These are phyloP conservation scores for Penicillium sp. DNA, from an alignment of 2,329 filamentous ascomycete genomes.

Conservation along the genomic window DNA sequence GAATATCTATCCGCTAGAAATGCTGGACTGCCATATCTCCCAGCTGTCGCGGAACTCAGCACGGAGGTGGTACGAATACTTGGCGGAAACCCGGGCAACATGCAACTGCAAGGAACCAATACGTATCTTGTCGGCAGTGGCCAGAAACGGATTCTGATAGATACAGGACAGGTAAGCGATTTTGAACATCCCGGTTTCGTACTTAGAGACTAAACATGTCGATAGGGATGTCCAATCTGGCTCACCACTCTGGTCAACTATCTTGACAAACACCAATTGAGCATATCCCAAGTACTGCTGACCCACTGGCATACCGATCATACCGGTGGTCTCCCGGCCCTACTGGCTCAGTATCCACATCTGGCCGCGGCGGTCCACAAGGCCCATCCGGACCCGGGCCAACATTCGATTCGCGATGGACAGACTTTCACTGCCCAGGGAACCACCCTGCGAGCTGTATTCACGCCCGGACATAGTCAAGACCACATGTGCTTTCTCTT, in stretches of 20 bases:
- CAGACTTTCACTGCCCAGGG: slow-evolving; percentile 1
- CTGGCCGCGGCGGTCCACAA: slow-evolving; percentile 1
- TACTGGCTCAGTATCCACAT: slow-evolving; percentile 4
- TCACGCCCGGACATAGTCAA: slow-evolving; percentile 6
- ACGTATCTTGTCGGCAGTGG: slow-evolving; percentile 41
- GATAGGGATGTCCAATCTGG: slow-evolving; percentile 7
- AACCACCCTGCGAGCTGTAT: slow-evolving; percentile 1
- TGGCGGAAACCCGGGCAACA: slow-evolving; percentile 45
- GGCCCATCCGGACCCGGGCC: neutral
- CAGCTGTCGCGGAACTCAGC: slow-evolving; percentile 40
- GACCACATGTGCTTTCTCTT: slow-evolving; percentile 10
- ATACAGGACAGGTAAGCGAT: slow-evolving; percentile 26
- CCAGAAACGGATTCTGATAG: slow-evolving; percentile 30
- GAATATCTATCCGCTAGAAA: slow-evolving; percentile 6
- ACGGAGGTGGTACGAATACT: slow-evolving; percentile 42
- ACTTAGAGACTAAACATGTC: neutral
- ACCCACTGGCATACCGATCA: slow-evolving; percentile 10
- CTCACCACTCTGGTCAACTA: slow-evolving; percentile 4
- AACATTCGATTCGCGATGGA: slow-evolving; percentile 1
- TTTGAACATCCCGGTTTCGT: neutral
- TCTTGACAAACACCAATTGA: slow-evolving; percentile 4
- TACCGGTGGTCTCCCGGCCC: slow-evolving; percentile 6
- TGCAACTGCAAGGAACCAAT: slow-evolving; percentile 40
- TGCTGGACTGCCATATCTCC: slow-evolving; percentile 32
- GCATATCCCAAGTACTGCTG: slow-evolving; percentile 5